A percentile compares a stretch with the other conserved stretches of the same genome.
Conservation (phyloP, 805 yeast genomes). For the Yamadazyma insecticola region DNA sequence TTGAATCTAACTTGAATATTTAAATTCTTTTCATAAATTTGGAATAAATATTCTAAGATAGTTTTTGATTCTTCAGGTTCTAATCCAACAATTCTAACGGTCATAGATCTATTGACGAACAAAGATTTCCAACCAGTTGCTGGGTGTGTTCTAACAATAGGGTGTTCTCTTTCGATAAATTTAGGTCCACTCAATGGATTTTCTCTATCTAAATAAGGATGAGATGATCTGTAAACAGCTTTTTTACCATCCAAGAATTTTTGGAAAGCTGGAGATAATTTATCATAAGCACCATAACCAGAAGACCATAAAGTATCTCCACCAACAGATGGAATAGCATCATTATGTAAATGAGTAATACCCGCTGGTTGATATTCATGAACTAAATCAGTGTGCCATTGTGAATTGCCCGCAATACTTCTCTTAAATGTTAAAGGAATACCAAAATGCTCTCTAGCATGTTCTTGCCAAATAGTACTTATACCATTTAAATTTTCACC, state of each 20-base stretch:
- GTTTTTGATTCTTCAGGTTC: constrained; percentile 46
- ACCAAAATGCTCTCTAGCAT: constrained; percentile 22
- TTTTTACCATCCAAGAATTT: constrained; percentile 49
- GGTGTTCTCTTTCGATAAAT: constrained; percentile 53
- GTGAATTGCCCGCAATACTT: constrained; percentile 19
- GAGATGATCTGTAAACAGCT: constrained; percentile 41
- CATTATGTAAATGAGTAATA: constrained; percentile 34
- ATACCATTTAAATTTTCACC: constrained; percentile 25
- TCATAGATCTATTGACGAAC: constrained; percentile 49
- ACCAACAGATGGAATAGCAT: constrained; percentile 42
- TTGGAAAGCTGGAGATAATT: constrained; percentile 48
- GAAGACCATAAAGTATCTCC: constrained; percentile 57
- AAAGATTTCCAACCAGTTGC: constrained; percentile 60
- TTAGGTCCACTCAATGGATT: constrained; percentile 45
- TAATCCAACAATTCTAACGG: constrained; percentile 49
- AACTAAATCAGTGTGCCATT: constrained; percentile 35
- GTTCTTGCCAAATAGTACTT: constrained; percentile 40
- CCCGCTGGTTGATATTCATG: constrained; percentile 36
- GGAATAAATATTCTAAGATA: constrained; percentile 43
- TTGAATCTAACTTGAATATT: constrained; percentile 54
- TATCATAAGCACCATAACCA: constrained; percentile 57
- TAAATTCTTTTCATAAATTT: constrained; percentile 45
- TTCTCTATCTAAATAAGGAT: constrained; percentile 38
- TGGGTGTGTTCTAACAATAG: constrained; percentile 60
- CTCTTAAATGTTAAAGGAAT: constrained; percentile 25